phyloP scores from a whole-genome alignment of 139 green algal species.

The Chlamydomonas incerta region DNA sequence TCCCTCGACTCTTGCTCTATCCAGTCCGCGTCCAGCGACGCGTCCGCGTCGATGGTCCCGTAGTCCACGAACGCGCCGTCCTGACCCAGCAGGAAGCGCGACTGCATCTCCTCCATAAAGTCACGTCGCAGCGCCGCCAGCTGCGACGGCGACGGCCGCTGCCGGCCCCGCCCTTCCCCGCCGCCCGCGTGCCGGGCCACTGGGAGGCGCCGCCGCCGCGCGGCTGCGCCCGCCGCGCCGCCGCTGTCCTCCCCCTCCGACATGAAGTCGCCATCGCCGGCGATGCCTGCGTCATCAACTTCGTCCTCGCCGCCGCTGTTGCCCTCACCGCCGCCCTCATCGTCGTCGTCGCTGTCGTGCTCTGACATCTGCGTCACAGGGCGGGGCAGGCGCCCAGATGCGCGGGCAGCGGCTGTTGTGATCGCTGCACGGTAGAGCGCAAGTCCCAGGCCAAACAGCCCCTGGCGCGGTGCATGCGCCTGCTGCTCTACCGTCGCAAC shows the following conservation, averaged over 20 bases:
- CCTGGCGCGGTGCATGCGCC: no score
- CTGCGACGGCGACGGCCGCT: background rate
- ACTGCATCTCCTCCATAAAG: constrained; percentile 80
- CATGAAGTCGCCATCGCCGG: background rate
- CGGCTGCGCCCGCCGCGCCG: constrained; percentile 60
- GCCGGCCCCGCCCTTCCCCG: no score
- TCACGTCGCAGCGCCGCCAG: constrained; percentile 47
- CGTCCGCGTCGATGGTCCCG: constrained; percentile 52
- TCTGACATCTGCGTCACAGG: constrained; percentile 48
- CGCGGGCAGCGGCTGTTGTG: no score
- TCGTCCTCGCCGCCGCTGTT: background rate
- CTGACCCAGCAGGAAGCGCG: constrained; percentile 74
- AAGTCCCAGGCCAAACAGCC: no score
- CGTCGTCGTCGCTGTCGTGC: constrained; percentile 39
- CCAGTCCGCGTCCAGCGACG: constrained; percentile 63
- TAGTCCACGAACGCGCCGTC: constrained; percentile 66
- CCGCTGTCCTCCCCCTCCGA: constrained; percentile 50
- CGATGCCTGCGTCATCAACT: background rate
- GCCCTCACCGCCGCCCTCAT: background rate
- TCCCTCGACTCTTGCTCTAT: constrained; percentile 52
- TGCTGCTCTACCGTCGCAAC: no score
- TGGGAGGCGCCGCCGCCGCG: no score
- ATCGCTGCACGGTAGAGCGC: no score
- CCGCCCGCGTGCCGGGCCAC: no score
- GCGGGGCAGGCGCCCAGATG: no score